Evolutionary conservation across 768 basidiomycete genomes (phyloP).

Genomic region (Naganishia vishniacii): DNA sequence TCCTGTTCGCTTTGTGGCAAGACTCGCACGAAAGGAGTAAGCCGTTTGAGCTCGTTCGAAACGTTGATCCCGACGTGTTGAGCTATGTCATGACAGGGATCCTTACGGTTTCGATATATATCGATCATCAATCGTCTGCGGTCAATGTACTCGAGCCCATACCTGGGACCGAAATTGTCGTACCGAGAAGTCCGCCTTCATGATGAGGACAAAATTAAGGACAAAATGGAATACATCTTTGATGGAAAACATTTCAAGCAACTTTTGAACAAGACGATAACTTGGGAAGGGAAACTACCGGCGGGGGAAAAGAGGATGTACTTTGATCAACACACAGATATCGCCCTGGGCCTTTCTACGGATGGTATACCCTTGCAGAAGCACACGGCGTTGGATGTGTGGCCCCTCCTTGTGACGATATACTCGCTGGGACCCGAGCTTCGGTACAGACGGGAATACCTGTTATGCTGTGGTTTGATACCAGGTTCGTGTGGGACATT

Average conservation of each 20-base stretch:
- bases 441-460: not conserved
- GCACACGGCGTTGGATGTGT: not conserved
- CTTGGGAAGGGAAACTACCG: not conserved
- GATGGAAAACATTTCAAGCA: not conserved
- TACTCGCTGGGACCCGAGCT: not conserved
- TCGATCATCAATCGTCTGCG: no score
- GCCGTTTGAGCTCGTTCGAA: not conserved
- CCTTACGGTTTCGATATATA: no score
- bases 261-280: not conserved
- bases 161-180: no score
- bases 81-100: no score
- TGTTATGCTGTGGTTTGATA: not conserved
- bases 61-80: no score
- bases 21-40: not conserved
- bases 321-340: not conserved
- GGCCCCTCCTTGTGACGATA: not conserved
- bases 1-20: constrained; percentile 1
- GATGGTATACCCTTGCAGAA: not conserved
- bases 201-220: no score
- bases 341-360: not conserved
- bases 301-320: not conserved
- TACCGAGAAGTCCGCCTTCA: no score
- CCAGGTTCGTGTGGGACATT: not conserved
- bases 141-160: no score
- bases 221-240: not conserved